Base-by-base conservation (phyloP, 2,329 filamentous ascomycete genomes). In the Colletotrichum sp. region DNA sequence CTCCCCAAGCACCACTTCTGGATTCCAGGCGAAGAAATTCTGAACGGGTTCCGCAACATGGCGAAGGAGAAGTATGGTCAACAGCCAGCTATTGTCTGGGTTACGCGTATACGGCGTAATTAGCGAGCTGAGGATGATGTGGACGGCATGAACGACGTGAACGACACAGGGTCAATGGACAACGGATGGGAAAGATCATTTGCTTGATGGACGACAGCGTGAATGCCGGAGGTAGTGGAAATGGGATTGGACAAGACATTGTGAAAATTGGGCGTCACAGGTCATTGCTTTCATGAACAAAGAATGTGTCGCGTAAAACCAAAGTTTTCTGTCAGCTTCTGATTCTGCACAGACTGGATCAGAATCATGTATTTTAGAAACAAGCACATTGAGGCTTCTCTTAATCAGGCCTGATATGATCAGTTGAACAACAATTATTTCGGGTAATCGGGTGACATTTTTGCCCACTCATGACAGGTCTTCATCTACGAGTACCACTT, bases 71-170 rank as follows among this genome's bases (percentile, higher is more conserved):
- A 49, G 44, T 49, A 49, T 49, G 18, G 18, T 21, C 44, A 49
- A 13, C 18, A 49, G 2, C 44, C n/a, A n/a, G 44, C 18, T 10
- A 7, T 49, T 8, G 2, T 49, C 9, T 49, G 44, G 44, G 44
- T n/a, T n/a, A 1, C 1, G 9, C 8, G 4, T 6, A n/a, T 10
- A 49, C 1, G 9, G 39, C 39, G n/a, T 1, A 49, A n/a, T n/a
- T 49, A n/a, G 18, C 2, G 39, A n/a, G 6, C 12, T 49, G 18
- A n/a, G 39, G 18, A 49, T n/a, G 9, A 2, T 12, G 18, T 49
- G 39, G 18, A n/a, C 39, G 5, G 12, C 39, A 49, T 1, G 9
- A 49, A 4, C 18, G 18, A 49, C 18, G 2, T 49, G 39, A 49
- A 49, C 39, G 39, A n/a, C 13, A 49, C 2, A n/a, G 18, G 4